A percentile compares a stretch with the other conserved stretches of the same genome.
These are phyloP conservation scores for Paradendryphiella salina DNA, from an alignment of 2,329 filamentous ascomycete genomes.

Conservation along the genomic window DNA sequence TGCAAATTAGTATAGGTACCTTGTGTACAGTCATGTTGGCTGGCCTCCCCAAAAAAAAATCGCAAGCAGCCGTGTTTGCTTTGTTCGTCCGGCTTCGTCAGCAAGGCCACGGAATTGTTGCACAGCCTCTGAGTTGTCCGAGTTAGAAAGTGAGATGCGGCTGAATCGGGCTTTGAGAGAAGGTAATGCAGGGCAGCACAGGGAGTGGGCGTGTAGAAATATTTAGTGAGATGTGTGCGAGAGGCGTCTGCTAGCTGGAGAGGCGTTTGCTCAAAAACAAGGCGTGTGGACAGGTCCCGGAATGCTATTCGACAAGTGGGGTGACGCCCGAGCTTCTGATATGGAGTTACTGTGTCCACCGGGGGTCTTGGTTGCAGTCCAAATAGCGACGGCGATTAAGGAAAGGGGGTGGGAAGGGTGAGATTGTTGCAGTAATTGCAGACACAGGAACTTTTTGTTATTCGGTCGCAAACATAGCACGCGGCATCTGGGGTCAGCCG, in stretches of 20 bases:
- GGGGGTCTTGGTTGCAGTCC: conserved; percentile 17
- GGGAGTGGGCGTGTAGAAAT: conserved; percentile 15
- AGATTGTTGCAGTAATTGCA: conserved; percentile 18
- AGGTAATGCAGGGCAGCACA: conserved; percentile 25
- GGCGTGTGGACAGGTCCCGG: conserved; percentile 33
- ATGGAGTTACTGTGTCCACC: conserved; percentile 23
- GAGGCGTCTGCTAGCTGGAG: conserved; percentile 15
- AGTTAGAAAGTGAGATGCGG: conserved; percentile 24
- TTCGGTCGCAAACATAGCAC: conserved; percentile 27
- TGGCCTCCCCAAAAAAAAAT: conserved; percentile 8
- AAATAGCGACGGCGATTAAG: conserved; percentile 2
- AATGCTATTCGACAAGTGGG: conserved; percentile 31
- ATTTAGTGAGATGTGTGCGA: conserved; percentile 17
- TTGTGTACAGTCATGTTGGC: conserved; percentile 47
- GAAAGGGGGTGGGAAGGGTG: background rate
- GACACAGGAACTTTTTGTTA: conserved; percentile 25
- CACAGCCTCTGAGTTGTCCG: conserved; percentile 29
- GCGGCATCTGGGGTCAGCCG: conserved; percentile 29
- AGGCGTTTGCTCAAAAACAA: conserved; percentile 21
- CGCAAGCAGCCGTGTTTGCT: conserved; percentile 15
- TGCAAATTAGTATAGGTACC: conserved; percentile 25
- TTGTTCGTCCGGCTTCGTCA: conserved; percentile 21
- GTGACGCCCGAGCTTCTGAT: conserved; percentile 26
- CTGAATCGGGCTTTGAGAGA: conserved; percentile 14
- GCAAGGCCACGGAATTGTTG: conserved; percentile 20